Evolutionary conservation across 1,284 basidiomycete species (phyloP).

Genomic region (Ustilago shanxiensis): DNA sequence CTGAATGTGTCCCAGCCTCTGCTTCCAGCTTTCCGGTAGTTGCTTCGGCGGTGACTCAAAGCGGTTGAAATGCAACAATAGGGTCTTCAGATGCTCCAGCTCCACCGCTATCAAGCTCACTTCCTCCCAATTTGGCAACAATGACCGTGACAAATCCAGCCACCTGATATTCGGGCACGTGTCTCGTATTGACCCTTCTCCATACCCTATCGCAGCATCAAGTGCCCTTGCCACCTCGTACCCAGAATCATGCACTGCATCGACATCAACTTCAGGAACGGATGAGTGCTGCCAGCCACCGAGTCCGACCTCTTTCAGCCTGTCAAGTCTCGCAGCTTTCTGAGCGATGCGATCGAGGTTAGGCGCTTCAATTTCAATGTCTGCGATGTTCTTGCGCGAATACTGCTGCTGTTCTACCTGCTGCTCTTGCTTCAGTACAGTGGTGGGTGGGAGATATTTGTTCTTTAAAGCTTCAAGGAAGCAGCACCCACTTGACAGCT

Average conservation of each 20-base stretch:
- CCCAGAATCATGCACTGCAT: constrained; percentile 65
- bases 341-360: constrained; percentile 81
- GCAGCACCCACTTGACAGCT: constrained; percentile 70
- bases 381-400: constrained; percentile 51
- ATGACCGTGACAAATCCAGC: constrained; percentile 84
- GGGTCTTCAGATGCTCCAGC: constrained; percentile 76
- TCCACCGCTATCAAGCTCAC: constrained; percentile 78
- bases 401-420: constrained; percentile 72
- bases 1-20: constrained; percentile 75
- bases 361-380: constrained; percentile 87
- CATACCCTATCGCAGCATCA: constrained; percentile 72
- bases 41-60: constrained; percentile 60
- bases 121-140: constrained; percentile 80
- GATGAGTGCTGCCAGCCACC: constrained; percentile 72
- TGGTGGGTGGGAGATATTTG: constrained; percentile 53
- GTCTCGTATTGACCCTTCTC: constrained; percentile 74
- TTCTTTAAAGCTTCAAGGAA: constrained; percentile 80
- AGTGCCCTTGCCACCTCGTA: constrained; percentile 72
- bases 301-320: constrained; percentile 82
- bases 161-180: constrained; percentile 81
- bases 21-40: constrained; percentile 42
- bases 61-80: constrained; percentile 75
- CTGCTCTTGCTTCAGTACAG: constrained; percentile 1
- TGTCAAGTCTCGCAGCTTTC: constrained; percentile 78
- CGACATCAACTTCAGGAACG: constrained; percentile 14